Evolutionary conservation across 1,284 basidiomycete species (phyloP), one percentile per base, ranked within the genome.

Genomic region (Boletus sp.): DNA sequence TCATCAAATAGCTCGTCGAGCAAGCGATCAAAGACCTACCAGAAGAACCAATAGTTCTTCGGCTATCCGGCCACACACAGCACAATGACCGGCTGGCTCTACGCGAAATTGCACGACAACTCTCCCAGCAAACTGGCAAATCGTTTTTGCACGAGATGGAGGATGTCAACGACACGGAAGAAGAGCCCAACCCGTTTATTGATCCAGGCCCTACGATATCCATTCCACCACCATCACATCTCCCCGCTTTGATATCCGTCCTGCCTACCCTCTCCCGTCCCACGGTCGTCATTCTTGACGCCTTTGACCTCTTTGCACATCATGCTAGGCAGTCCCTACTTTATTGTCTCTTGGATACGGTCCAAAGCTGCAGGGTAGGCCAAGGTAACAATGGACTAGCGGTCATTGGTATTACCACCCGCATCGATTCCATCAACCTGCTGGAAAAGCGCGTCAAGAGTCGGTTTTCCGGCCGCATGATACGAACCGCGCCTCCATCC

Each of bases 381-480:
- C 74, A 78, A 50, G 80, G 79, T 16, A 83, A 74, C 66, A 84
- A 83, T 59, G 95, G 95, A 0, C 76, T 97, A 23, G 90, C 90
- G 1, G 87, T 97, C 28, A 79, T 97, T 47, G 95, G 95, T 14
- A 74, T 95, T 4, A 94, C 93, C 1, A 86, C 86, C 35, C 86
- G 94, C 21, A 82, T 95, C 19, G 94, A 97, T 69, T 90, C 93
- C n/a, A 83, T 97, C 61, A 91, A 93, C 59, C 77, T 93, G 13
- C 80, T 98, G 9, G 95, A 98, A 75, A 98, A 98, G 74, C 84
- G 95, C 52, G 95, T 98, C 55, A 97, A 97, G 76, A 97, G 94
- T 65, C 86, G 95, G 9, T 98, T 97, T 77, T 97, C 95, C 7
- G 94, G 94, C 40, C 83, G 95, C 53, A 91, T 95, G 68, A 82